These are phyloP conservation scores for Trichoderma guizhouense DNA, from an alignment of 2,329 filamentous ascomycete genomes.

Conservation along the genomic window DNA sequence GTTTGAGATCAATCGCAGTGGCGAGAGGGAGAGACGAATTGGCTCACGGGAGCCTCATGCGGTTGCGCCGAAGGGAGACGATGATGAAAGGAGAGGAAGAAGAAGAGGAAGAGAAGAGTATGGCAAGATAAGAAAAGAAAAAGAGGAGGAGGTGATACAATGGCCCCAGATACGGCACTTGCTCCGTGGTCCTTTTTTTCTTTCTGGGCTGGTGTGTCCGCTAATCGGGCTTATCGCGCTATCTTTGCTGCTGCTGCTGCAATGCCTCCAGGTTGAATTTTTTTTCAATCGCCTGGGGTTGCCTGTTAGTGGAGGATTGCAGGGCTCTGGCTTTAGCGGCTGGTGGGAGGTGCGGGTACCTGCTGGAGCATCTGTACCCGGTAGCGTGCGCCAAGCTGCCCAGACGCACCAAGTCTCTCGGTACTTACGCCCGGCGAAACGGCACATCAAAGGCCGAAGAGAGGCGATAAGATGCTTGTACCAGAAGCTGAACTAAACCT, in stretches of 20 bases:
- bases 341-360: background rate
- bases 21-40: background rate
- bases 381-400: background rate
- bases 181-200: background rate
- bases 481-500: too few relatives aligned
- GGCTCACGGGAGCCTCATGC: constrained; percentile 19
- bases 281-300: background rate
- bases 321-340: background rate
- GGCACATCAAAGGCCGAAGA: background rate
- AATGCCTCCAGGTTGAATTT: background rate
- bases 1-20: background rate
- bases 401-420: background rate
- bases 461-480: background rate
- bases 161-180: background rate
- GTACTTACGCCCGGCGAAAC: background rate
- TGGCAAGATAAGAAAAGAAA: background rate
- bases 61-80: background rate
- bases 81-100: background rate
- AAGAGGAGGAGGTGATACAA: background rate
- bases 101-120: background rate
- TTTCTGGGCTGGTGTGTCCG: background rate
- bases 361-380: background rate
- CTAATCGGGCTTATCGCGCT: constrained; percentile 13
- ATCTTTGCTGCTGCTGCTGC: background rate
- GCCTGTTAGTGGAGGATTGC: background rate